Base-by-base conservation (phyloP, 2,329 filamentous ascomycete species). In the Metarhizium rileyi region DNA sequence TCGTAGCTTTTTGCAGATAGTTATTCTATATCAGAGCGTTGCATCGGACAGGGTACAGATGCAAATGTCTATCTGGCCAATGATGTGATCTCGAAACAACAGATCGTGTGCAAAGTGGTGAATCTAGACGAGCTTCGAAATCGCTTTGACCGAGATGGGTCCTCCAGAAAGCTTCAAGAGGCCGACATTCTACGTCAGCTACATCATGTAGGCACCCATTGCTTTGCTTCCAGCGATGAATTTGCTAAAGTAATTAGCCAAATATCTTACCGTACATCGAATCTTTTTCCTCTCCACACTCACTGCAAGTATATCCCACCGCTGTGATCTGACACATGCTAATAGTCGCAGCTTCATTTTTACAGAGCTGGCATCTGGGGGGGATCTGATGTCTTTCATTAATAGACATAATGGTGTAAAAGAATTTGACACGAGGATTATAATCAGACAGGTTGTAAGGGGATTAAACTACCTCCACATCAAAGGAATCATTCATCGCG, bases 61-160 rank as follows among this genome's bases (percentile, higher is more conserved):
- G 69, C 62, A 14, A 53, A 58, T 16, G 66, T 70, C 12, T 67
- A 65, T 44, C 56, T 70, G 6, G 65, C 68, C 7, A 60, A 74
- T 3, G 72, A 86, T 16, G 61, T 67, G 23, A 62, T 62, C 6
- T 77, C 75, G 0, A 70, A 72, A 35, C 73, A 71, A 49, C 85
- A 88, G 57, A 55, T 87, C 20, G 83, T 83, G 10, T 89, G 85
- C 68, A 88, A 89, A 57, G 64, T 87, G 8, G 68, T 86, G 47
- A 69, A 77, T 48, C 58, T 84, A 2, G 66, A 69, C 28, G 55
- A 55, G 5, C 46, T 66, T 4, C 53, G 56, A 48, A 59, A 48
- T 42, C 59, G 54, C 49, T 59, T 57, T n/a, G 51, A 50, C 27
- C 56, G 53, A n/a, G 57, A 58, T 40, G 57, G 64, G 3, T 55